A percentile compares a stretch with the other conserved stretches of the same genome.
Conservation (phyloP, 2,329 filamentous ascomycete genomes). For the Boeremia lycopersici region DNA sequence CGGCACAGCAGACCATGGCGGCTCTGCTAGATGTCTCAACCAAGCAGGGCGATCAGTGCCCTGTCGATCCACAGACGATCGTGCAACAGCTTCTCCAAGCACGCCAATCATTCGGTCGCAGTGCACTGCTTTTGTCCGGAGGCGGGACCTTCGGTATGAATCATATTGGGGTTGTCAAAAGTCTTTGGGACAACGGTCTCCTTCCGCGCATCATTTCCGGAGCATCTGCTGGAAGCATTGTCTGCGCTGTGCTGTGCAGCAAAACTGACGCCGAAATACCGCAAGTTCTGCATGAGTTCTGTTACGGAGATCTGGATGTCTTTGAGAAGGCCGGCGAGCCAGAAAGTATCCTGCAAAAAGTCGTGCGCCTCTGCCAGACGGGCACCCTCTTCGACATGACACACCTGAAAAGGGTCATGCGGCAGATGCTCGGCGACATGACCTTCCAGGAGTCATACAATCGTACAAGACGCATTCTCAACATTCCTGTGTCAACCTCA, state of each 20-base stretch:
- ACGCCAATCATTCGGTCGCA: constrained; percentile 83
- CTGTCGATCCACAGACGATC: constrained; percentile 63
- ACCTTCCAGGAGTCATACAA: constrained; percentile 97
- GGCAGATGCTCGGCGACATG: constrained; percentile 78
- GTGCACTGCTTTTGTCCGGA: constrained; percentile 80
- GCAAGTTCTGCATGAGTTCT: constrained; percentile 70
- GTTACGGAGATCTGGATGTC: constrained; percentile 79
- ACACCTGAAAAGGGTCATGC: constrained; percentile 82
- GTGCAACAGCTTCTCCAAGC: constrained; percentile 74
- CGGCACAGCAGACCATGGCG: constrained; percentile 75
- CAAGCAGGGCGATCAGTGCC: constrained; percentile 54
- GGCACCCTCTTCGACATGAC: constrained; percentile 85
- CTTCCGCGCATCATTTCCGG: constrained; percentile 87
- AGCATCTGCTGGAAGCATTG: constrained; percentile 85
- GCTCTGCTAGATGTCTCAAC: constrained; percentile 69
- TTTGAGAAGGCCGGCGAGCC: constrained; percentile 69
- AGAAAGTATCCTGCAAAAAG: constrained; percentile 70
- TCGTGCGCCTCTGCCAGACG: constrained; percentile 76
- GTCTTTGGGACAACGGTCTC: constrained; percentile 74
- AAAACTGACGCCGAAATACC: constrained; percentile 80
- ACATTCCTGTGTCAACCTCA: constrained; percentile 90
- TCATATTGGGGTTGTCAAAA: constrained; percentile 85
- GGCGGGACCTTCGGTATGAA: constrained; percentile 92
- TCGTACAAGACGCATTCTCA: constrained; percentile 87
- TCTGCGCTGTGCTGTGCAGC: constrained; percentile 79